Conservation (phyloP, 169 alveolate genomes). For the Blepharisma undulans region DNA sequence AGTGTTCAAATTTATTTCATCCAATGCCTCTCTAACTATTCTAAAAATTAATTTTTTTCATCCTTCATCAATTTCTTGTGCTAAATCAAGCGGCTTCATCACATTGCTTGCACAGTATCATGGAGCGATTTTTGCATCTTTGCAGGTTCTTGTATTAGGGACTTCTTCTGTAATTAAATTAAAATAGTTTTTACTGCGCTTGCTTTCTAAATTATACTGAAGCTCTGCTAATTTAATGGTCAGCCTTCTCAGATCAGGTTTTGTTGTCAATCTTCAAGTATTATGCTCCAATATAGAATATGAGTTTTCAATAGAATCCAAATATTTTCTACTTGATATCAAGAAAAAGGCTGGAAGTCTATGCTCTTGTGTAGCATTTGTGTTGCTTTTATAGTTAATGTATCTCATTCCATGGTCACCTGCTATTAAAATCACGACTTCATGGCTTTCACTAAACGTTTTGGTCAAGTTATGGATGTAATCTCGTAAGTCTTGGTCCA, state of each 20-base stretch:
- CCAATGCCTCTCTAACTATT: neutral
- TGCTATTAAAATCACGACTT: neutral
- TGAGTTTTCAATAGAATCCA: neutral
- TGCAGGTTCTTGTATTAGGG: neutral
- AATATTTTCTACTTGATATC: neutral
- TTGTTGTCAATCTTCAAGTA: too few species aligned
- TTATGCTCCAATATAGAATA: too few species aligned
- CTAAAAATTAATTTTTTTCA: neutral
- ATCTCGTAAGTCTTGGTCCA: neutral
- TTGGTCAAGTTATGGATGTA: neutral
- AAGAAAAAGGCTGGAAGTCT: slow-evolving; percentile 31
- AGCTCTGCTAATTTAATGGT: too few species aligned
- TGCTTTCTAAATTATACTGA: too few species aligned
- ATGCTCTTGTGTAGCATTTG: neutral
- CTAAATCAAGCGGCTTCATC: neutral
- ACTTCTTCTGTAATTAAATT: neutral
- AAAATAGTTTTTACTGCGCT: neutral
- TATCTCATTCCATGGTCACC: slow-evolving; percentile 32
- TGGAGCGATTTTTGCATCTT: neutral
- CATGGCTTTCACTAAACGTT: neutral
- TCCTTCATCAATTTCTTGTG: neutral
- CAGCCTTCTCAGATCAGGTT: too few species aligned
- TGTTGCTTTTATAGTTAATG: neutral
- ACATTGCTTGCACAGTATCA: slow-evolving; percentile 15
- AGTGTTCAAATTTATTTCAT: neutral